These are phyloP conservation scores for Chytriomyces sp. DNA, from an alignment of 192 early-diverging fungal species.

Conservation along the genomic window DNA sequence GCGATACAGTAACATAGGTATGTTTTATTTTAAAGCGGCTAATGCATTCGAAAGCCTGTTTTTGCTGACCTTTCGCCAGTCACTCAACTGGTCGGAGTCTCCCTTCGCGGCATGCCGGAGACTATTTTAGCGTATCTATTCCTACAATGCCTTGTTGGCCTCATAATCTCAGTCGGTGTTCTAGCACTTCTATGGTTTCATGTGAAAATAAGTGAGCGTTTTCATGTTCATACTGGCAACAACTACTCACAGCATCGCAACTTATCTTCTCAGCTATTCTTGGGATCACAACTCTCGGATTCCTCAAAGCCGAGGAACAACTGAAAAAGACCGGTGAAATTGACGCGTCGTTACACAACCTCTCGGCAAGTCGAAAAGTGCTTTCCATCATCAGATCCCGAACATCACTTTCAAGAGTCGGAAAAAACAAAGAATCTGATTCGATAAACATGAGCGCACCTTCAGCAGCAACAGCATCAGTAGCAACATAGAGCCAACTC, in stretches of 20 bases:
- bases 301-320: neutral
- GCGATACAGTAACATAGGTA: neutral
- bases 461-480: neutral
- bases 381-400: neutral
- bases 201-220: neutral
- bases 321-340: neutral
- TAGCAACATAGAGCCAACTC: too few relatives aligned
- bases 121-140: neutral
- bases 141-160: neutral
- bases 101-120: neutral
- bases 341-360: neutral
- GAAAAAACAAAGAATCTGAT: neutral
- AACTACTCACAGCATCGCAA: neutral
- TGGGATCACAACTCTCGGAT: slow-evolving; percentile 2
- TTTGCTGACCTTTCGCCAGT: neutral
- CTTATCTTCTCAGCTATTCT: slow-evolving; percentile 14
- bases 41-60: neutral
- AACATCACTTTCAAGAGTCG: neutral
- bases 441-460: neutral
- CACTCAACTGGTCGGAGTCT: neutral
- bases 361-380: neutral
- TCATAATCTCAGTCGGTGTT: neutral
- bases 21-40: neutral
- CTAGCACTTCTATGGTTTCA: neutral
- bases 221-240: neutral